These are phyloP conservation scores for Nicotiana knightiana DNA, from an alignment of 257 asterid genomes.

Conservation along the genomic window DNA sequence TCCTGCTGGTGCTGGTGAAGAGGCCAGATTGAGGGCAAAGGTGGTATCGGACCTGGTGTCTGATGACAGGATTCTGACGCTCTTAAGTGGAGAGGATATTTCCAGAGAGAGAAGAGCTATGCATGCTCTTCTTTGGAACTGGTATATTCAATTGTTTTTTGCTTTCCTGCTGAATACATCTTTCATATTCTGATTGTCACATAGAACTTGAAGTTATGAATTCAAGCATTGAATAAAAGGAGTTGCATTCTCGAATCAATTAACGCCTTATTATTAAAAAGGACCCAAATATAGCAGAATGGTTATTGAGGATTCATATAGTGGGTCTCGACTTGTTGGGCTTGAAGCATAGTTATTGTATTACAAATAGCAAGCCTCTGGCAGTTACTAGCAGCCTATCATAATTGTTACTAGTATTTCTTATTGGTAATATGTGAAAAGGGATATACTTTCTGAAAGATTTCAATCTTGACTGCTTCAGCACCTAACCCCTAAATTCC, in stretches of 20 bases:
- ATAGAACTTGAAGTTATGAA: not conserved
- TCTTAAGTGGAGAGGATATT: slow-evolving; percentile 65
- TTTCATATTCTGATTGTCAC: not conserved
- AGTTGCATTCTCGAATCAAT: not conserved
- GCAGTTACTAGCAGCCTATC: not conserved
- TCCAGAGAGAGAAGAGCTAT: slow-evolving; percentile 80
- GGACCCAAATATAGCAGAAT: not conserved
- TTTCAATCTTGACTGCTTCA: too few relatives aligned
- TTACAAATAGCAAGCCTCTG: not conserved
- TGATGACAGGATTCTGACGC: slow-evolving; percentile 79
- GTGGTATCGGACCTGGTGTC: slow-evolving; percentile 79
- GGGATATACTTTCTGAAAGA: too few relatives aligned
- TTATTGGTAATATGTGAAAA: too few relatives aligned
- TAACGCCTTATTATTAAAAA: not conserved
- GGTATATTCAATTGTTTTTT: slow-evolving; percentile 38
- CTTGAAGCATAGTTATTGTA: not conserved
- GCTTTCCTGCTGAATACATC: not conserved
- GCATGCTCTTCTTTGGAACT: slow-evolving; percentile 98
- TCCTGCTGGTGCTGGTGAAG: slow-evolving; percentile 54
- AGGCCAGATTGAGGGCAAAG: slow-evolving; percentile 58
- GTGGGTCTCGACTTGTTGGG: not conserved
- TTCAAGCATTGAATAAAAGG: not conserved
- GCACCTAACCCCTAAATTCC: too few relatives aligned
- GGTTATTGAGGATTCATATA: not conserved
- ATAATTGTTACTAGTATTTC: not conserved